Evolutionary conservation across 495 filamentous ascomycete species (phyloP).

Genomic region (Alectoria sarmentosa): DNA sequence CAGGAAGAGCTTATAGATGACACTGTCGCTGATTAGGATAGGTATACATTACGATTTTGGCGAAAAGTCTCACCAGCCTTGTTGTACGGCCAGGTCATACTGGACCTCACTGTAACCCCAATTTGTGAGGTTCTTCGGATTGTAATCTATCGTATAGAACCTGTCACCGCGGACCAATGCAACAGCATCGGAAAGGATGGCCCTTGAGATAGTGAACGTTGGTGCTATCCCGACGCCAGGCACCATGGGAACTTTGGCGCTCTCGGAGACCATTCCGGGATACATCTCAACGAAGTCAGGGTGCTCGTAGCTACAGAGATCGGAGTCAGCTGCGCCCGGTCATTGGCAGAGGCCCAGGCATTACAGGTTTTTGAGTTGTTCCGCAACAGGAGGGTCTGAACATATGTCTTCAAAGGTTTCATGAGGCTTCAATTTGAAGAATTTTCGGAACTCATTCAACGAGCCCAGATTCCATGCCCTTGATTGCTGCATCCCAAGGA

Average conservation of each 20-base stretch:
- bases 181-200: slow-evolving; percentile 77
- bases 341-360: slow-evolving; percentile 5
- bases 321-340: slow-evolving; percentile 2
- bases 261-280: slow-evolving; percentile 51
- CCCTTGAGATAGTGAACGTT: slow-evolving; percentile 48
- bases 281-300: slow-evolving; percentile 60
- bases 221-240: slow-evolving; percentile 50
- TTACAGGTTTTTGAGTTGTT: slow-evolving; percentile 47
- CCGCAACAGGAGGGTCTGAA: slow-evolving; percentile 48
- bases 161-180: slow-evolving; percentile 80
- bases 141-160: slow-evolving; percentile 75
- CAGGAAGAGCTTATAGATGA: slow-evolving; percentile 77
- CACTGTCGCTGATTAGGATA: slow-evolving; percentile 27
- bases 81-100: slow-evolving; percentile 64
- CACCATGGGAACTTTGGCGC: slow-evolving; percentile 45
- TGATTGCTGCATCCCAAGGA: slow-evolving; percentile 51
- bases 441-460: slow-evolving; percentile 57
- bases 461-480: slow-evolving; percentile 54
- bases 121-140: slow-evolving; percentile 69
- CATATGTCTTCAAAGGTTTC: slow-evolving; percentile 59
- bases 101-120: slow-evolving; percentile 69
- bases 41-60: neutral
- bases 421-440: slow-evolving; percentile 50
- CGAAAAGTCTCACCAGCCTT: slow-evolving; percentile 51
- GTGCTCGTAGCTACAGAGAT: slow-evolving; percentile 33